Percentiles rank a stretch among this genome's conserved stretches.
These are phyloP conservation scores for Kwoniella dejecticola DNA, from an alignment of 768 basidiomycete genomes.

Conservation along the genomic window DNA sequence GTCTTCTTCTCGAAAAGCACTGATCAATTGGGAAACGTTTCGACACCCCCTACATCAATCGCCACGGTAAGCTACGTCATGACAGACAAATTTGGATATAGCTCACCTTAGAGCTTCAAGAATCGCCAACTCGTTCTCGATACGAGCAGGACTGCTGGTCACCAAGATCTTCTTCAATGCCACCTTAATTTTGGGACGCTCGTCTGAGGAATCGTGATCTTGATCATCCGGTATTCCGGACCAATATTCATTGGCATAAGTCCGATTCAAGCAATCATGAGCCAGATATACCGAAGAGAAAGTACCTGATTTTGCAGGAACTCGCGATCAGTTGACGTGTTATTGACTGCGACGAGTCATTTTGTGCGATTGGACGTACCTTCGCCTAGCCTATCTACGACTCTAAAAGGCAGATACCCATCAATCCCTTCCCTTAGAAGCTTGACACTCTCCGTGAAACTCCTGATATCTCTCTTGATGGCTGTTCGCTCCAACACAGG, in stretches of 20 bases:
- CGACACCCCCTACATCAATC: slow-evolving; percentile 66
- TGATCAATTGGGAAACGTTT: slow-evolving; percentile 89
- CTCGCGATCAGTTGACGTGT: too few relatives aligned
- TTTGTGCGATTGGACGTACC: slow-evolving; percentile 56
- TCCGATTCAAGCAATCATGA: slow-evolving; percentile 71
- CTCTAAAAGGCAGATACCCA: slow-evolving; percentile 63
- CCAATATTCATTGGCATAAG: slow-evolving; percentile 62
- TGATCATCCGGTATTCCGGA: slow-evolving; percentile 35
- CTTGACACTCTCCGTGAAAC: slow-evolving; percentile 71
- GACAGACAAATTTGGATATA: neutral
- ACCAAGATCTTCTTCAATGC: slow-evolving; percentile 97
- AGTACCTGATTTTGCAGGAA: too few relatives aligned
- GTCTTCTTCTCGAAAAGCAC: slow-evolving; percentile 85
- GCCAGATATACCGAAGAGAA: slow-evolving; percentile 99
- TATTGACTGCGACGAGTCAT: too few relatives aligned
- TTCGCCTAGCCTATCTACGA: slow-evolving; percentile 90
- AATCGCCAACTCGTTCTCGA: slow-evolving; percentile 88
- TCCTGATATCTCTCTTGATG: slow-evolving; percentile 74
- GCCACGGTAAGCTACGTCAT: neutral
- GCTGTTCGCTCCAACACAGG: slow-evolving; percentile 67
- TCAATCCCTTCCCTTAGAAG: slow-evolving; percentile 9
- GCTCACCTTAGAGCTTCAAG: slow-evolving; percentile 66
- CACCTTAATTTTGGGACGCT: slow-evolving; percentile 63
- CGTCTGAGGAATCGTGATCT: neutral
- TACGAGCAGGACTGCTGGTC: slow-evolving; percentile 88